Percentiles rank a stretch among this genome's conserved stretches.
These are phyloP conservation scores for Puccinellia tenuiflora DNA, from an alignment of 176 grass and related monocot species.

Conservation along the genomic window DNA sequence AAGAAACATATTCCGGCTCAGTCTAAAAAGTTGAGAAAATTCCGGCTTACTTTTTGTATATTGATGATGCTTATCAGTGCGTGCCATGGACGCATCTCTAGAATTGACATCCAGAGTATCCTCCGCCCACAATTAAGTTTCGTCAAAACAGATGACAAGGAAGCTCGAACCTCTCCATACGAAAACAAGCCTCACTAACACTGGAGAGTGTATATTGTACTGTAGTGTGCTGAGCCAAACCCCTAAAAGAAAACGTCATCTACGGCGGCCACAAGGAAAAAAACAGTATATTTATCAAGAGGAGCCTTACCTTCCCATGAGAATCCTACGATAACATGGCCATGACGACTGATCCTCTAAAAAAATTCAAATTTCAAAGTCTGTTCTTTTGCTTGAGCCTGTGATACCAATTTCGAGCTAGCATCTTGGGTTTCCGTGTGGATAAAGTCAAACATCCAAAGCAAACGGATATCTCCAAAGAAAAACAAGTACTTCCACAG, in stretches of 20 bases:
- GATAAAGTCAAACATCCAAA: too few relatives aligned
- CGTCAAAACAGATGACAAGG: background rate
- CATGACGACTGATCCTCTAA: background rate
- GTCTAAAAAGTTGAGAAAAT: background rate
- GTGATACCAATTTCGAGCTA: background rate
- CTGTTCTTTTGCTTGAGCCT: background rate
- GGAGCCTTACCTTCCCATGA: background rate
- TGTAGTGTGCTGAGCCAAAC: background rate
- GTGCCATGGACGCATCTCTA: constrained; percentile 17
- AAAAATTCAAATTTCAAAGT: background rate
- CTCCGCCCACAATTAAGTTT: background rate
- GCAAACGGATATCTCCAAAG: too few relatives aligned
- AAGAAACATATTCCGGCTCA: background rate
- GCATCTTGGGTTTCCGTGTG: background rate
- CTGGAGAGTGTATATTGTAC: background rate
- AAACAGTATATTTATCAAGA: background rate
- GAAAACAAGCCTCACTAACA: background rate
- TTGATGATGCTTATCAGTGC: background rate
- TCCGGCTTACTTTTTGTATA: background rate
- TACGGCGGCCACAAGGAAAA: background rate
- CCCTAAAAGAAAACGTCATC: background rate
- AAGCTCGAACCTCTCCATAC: background rate
- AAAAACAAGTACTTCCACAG: too few relatives aligned
- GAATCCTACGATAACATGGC: background rate
- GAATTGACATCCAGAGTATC: background rate